Evolutionary conservation across 169 alveolate species (phyloP).

Genomic region (Babesia ovis): DNA sequence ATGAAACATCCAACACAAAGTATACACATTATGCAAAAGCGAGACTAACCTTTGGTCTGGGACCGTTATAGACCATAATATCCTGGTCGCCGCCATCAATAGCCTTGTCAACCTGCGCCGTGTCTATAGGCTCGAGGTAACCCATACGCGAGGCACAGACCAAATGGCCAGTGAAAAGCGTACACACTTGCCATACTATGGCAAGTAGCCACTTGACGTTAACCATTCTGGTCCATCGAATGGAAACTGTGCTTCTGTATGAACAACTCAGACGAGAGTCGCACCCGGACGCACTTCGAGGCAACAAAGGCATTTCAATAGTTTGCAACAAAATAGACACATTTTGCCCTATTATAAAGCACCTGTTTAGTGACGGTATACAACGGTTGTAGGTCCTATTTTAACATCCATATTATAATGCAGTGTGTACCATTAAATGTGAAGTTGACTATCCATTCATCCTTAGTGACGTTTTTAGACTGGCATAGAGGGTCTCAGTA

Average conservation of each 20-base stretch:
- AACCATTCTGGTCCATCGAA: slow-evolving; percentile 17
- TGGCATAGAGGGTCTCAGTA: slow-evolving; percentile 44
- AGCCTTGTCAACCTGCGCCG: background rate
- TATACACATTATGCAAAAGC: slow-evolving; percentile 3
- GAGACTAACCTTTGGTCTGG: slow-evolving; percentile 16
- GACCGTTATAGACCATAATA: background rate
- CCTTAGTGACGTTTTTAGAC: slow-evolving; percentile 13
- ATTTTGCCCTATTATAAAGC: no score
- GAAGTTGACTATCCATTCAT: no score
- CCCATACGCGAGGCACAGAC: background rate
- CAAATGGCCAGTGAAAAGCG: background rate
- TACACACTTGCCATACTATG: slow-evolving; percentile 33
- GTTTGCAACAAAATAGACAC: no score
- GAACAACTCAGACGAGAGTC: background rate
- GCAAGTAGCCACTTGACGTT: background rate
- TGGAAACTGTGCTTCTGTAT: background rate
- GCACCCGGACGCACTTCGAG: slow-evolving; percentile 38
- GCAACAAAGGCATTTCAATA: no score
- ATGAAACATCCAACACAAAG: background rate
- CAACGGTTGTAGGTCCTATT: no score
- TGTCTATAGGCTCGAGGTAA: background rate
- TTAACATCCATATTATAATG: no score
- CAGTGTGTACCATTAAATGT: no score
- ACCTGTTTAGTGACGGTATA: no score
- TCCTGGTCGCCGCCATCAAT: background rate